A percentile compares a stretch with the other conserved stretches of the same genome.
These are phyloP conservation scores for Vicia sativa DNA, from an alignment of 306 rosid genomes.

Conservation along the genomic window DNA sequence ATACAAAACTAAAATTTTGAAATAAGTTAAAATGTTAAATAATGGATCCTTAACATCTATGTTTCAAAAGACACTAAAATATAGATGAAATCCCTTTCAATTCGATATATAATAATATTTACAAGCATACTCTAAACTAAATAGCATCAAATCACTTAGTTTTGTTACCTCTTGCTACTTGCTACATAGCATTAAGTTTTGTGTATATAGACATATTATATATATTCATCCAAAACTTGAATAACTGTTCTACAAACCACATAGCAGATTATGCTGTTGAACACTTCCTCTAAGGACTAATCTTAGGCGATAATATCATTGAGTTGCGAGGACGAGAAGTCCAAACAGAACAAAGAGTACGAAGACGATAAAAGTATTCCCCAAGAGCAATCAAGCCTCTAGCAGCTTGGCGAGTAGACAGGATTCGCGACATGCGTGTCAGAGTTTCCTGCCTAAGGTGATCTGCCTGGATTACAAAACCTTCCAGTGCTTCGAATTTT, in stretches of 20 bases:
- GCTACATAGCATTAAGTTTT: slow-evolving; percentile 28
- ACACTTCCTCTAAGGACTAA: slow-evolving; percentile 25
- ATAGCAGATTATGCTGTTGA: slow-evolving; percentile 12
- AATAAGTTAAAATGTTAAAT: background rate
- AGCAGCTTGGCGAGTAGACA: slow-evolving; percentile 67
- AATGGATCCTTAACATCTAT: background rate
- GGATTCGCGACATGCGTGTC: slow-evolving; percentile 62
- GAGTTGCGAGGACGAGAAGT: slow-evolving; percentile 52
- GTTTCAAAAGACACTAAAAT: background rate
- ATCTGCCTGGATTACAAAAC: slow-evolving; percentile 85
- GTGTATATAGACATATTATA: slow-evolving; percentile 6
- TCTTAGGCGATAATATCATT: slow-evolving; percentile 2
- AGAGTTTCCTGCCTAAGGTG: slow-evolving; percentile 80
- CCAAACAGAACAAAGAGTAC: slow-evolving; percentile 77
- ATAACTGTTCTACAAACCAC: slow-evolving; percentile 13
- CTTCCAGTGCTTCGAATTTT: slow-evolving; percentile 72
- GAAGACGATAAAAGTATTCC: slow-evolving; percentile 77
- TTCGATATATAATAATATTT: slow-evolving; percentile 30
- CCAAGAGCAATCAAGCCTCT: slow-evolving; percentile 73
- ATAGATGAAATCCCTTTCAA: slow-evolving; percentile 1
- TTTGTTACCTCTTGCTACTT: slow-evolving; percentile 21
- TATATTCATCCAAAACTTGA: slow-evolving; percentile 22
- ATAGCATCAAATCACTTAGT: slow-evolving; percentile 30
- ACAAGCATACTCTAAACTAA: slow-evolving; percentile 42
- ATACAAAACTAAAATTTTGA: background rate